These are phyloP conservation scores for Tritrichomonas musculus DNA, from an alignment of 208 protist genomes.

Conservation along the genomic window DNA sequence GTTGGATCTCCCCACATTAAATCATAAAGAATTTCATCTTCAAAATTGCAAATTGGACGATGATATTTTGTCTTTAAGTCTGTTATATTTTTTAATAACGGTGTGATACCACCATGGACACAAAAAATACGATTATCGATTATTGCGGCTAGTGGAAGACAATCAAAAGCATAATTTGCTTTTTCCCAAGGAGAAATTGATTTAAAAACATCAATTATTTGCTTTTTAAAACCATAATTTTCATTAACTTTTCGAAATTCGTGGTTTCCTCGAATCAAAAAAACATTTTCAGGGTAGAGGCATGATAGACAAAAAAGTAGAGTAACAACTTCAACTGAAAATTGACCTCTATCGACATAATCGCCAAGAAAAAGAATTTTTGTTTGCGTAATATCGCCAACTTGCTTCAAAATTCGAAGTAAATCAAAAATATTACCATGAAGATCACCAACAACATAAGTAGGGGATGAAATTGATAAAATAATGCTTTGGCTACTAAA, in stretches of 20 bases:
- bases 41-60: neutral
- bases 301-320: neutral
- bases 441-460: neutral
- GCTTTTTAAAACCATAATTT: slow-evolving; percentile 77
- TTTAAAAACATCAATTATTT: slow-evolving; percentile 69
- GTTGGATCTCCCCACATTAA: neutral
- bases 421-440: slow-evolving; percentile 62
- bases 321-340: neutral
- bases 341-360: neutral
- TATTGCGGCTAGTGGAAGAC: slow-evolving; percentile 65
- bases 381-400: slow-evolving; percentile 58
- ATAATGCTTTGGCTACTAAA: neutral
- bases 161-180: slow-evolving; percentile 70
- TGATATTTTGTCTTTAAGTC: neutral
- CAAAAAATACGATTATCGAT: slow-evolving; percentile 37
- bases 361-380: slow-evolving; percentile 8
- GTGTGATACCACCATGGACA: neutral
- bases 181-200: slow-evolving; percentile 34
- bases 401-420: slow-evolving; percentile 71
- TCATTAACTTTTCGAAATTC: slow-evolving; percentile 77
- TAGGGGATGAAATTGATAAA: neutral
- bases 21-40: neutral
- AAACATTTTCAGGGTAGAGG: slow-evolving; percentile 70
- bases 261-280: slow-evolving; percentile 80
- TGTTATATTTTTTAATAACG: neutral